A percentile compares a stretch with the other conserved stretches of the same genome.
Conservation (phyloP, 1,284 basidiomycete species). For the Xerocomus amazonicus region DNA sequence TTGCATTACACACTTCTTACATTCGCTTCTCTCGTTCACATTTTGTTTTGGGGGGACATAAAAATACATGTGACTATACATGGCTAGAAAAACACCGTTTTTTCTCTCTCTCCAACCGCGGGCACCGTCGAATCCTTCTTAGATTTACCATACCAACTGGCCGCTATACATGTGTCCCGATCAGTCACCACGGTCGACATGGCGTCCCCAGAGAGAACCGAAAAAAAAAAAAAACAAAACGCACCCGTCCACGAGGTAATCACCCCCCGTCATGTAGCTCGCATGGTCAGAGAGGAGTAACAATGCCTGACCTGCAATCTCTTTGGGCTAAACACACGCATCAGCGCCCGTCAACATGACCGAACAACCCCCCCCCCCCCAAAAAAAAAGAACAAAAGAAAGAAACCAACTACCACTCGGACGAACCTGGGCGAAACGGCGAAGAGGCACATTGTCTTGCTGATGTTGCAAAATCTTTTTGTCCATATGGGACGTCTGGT, state of each 20-base stretch:
- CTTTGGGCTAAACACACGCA: conserved; percentile 34
- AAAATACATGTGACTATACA: no score
- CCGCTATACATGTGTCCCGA: conserved; percentile 22
- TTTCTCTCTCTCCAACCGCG: no score
- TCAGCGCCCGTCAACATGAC: no score
- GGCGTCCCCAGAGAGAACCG: no score
- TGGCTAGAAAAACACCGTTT: no score
- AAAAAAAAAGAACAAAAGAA: not conserved
- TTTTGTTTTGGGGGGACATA: no score
- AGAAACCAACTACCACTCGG: not conserved
- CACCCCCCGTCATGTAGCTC: conserved; percentile 44
- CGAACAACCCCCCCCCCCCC: no score
- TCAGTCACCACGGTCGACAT: no score
- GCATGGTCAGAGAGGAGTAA: conserved; percentile 42
- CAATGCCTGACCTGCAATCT: conserved; percentile 43
- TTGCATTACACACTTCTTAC: no score
- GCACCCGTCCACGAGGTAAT: conserved; percentile 44
- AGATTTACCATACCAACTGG: conserved; percentile 36
- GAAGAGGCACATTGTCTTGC: conserved; percentile 36
- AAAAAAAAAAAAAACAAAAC: conserved; percentile 5
- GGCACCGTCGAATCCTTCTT: not conserved
- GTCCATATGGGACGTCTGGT: conserved; percentile 39
- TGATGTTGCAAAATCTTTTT: conserved; percentile 35
- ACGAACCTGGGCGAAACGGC: conserved; percentile 40
- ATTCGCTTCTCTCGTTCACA: no score